Conservation (phyloP, 2,329 filamentous ascomycete genomes). For the Talaromyces islandicus region DNA sequence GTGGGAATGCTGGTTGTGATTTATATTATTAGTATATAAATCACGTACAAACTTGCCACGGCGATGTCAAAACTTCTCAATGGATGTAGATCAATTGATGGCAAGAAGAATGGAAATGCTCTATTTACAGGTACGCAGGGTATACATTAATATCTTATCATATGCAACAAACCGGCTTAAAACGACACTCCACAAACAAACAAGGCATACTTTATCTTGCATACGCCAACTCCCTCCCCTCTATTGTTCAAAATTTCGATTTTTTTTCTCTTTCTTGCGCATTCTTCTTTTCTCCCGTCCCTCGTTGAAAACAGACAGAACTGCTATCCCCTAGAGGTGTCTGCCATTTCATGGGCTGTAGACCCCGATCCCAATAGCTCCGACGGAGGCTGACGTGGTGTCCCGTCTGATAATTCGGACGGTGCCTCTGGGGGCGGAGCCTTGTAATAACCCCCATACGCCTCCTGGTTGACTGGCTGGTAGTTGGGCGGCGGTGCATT, state of each 20-base stretch:
- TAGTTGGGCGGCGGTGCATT: background rate
- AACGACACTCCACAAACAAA: background rate
- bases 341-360: constrained; percentile 51
- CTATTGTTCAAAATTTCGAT: constrained; percentile 35
- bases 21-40: no score
- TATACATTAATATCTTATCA: background rate
- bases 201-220: background rate
- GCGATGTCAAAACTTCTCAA: background rate
- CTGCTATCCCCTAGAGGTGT: constrained; percentile 53
- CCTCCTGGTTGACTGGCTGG: constrained; percentile 1
- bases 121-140: background rate
- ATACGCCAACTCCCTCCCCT: background rate
- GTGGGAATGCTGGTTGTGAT: no score
- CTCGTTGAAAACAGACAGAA: background rate
- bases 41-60: background rate
- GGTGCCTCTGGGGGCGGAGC: background rate
- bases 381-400: background rate
- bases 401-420: background rate
- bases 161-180: background rate
- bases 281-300: background rate
- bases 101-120: background rate
- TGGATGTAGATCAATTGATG: background rate
- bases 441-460: constrained; percentile 4
- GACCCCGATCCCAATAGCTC: constrained; percentile 3
- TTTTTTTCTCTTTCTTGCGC: constrained; percentile 46